phyloP scores from a whole-genome alignment of 148 eudicot species.

The Nepenthes gracilis region DNA sequence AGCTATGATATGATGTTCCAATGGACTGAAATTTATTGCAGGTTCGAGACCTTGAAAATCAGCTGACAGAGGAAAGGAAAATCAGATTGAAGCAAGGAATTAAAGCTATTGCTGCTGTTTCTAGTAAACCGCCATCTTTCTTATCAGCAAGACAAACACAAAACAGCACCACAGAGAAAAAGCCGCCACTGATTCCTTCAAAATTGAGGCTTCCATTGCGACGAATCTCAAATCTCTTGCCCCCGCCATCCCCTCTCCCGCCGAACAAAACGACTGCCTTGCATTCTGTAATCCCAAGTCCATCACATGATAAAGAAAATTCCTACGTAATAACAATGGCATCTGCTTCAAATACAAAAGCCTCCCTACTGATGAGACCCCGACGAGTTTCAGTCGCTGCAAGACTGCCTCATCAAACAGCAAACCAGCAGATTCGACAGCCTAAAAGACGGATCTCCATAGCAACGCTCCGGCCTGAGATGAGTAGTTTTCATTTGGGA shows the following conservation, averaged over 20 bases:
- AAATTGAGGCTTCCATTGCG: slow-evolving; percentile 57
- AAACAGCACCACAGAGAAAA: slow-evolving; percentile 31
- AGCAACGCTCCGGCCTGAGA: slow-evolving; percentile 39
- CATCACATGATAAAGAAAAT: slow-evolving; percentile 55
- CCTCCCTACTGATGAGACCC: slow-evolving; percentile 26
- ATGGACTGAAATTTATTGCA: slow-evolving; percentile 5
- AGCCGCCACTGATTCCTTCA: slow-evolving; percentile 69
- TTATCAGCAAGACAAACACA: slow-evolving; percentile 30
- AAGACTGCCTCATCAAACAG: slow-evolving; percentile 28
- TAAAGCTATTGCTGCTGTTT: slow-evolving; percentile 45
- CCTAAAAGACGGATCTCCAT: slow-evolving; percentile 66
- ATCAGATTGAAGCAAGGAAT: slow-evolving; percentile 63
- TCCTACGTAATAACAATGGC: slow-evolving; percentile 1
- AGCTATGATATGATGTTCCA: too few species aligned
- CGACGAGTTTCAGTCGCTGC: slow-evolving; percentile 53
- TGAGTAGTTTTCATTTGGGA: slow-evolving; percentile 13
- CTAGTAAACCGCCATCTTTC: slow-evolving; percentile 31
- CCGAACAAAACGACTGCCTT: slow-evolving; percentile 22
- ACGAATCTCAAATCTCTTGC: slow-evolving; percentile 52
- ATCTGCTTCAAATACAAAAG: slow-evolving; percentile 9
- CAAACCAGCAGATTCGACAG: slow-evolving; percentile 17
- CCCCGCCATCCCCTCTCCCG: slow-evolving; percentile 36
- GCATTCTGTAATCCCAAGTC: slow-evolving; percentile 16
- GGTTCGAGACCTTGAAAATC: slow-evolving; percentile 84
- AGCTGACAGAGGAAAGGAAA: slow-evolving; percentile 68